Percentiles rank a stretch among this genome's conserved stretches.
These are phyloP conservation scores for Colletotrichum truncatum DNA, from an alignment of 2,329 filamentous ascomycete genomes.

Conservation along the genomic window DNA sequence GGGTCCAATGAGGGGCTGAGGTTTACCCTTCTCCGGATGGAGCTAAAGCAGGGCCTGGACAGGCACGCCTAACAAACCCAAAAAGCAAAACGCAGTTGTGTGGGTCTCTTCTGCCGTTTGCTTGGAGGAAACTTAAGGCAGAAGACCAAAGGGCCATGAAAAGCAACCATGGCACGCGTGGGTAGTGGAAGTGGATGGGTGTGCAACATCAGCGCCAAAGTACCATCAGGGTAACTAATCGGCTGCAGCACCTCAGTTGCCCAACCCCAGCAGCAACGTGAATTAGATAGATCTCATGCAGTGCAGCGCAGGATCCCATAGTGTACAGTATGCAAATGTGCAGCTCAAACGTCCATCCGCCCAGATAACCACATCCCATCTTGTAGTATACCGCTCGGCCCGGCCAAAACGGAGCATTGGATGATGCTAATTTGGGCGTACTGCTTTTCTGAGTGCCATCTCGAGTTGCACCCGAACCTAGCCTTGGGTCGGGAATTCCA, in stretches of 20 bases:
- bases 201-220: neutral
- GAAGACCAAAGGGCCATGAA: neutral
- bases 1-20: constrained; percentile 8
- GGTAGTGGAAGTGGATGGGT: too few relatives aligned
- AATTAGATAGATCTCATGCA: constrained; percentile 1
- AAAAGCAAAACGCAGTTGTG: neutral
- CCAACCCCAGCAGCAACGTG: neutral
- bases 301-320: neutral
- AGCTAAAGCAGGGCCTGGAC: constrained; percentile 5
- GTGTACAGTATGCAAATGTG: constrained; percentile 1
- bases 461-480: neutral
- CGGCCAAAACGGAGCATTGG: neutral
- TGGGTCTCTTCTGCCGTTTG: neutral
- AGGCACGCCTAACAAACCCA: neutral
- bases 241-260: neutral
- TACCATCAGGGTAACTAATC: neutral
- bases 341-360: neutral
- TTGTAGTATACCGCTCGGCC: neutral
- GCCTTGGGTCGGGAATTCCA: neutral
- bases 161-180: constrained; percentile 15
- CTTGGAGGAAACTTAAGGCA: neutral
- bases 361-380: neutral
- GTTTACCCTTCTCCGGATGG: neutral
- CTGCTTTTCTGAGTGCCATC: neutral
- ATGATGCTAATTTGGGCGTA: constrained; percentile 15